Evolutionary conservation across 495 filamentous ascomycete species (phyloP).

Genomic region (Penicillium riverlandense): DNA sequence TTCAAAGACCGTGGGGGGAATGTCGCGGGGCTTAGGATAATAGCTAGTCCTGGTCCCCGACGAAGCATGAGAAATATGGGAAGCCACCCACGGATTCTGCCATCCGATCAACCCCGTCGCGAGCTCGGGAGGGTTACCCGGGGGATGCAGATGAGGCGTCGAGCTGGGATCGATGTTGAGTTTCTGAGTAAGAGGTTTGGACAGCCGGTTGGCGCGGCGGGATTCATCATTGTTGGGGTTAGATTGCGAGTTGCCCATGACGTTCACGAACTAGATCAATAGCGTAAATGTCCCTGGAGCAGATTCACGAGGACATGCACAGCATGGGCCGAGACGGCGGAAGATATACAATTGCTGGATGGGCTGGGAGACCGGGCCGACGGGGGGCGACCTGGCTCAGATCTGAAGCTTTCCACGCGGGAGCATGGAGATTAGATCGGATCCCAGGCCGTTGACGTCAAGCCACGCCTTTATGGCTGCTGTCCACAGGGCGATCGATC

Average conservation of each 20-base stretch:
- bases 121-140: conserved; percentile 5
- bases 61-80: conserved; percentile 3
- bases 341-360: conserved; percentile 10
- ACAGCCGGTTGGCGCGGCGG: conserved; percentile 32
- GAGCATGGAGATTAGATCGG: conserved; percentile 11
- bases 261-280: conserved; percentile 9
- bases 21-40: conserved; percentile 7
- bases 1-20: conserved; percentile 12
- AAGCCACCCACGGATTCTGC: conserved; percentile 24
- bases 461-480: conserved; percentile 8
- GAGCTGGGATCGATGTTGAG: conserved; percentile 4
- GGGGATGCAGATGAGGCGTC: not conserved
- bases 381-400: conserved; percentile 7
- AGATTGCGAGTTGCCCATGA: conserved; percentile 35
- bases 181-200: conserved; percentile 34
- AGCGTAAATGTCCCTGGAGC: conserved; percentile 6
- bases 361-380: not conserved
- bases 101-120: conserved; percentile 18
- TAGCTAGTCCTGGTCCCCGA: conserved; percentile 3
- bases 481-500: conserved; percentile 16
- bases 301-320: conserved; percentile 6
- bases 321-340: conserved; percentile 8
- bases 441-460: conserved; percentile 20
- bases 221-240: conserved; percentile 28
- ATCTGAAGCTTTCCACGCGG: not conserved